phyloP scores from a whole-genome alignment of 1,139 yeast genomes.

The Kodamaea derodonti region DNA sequence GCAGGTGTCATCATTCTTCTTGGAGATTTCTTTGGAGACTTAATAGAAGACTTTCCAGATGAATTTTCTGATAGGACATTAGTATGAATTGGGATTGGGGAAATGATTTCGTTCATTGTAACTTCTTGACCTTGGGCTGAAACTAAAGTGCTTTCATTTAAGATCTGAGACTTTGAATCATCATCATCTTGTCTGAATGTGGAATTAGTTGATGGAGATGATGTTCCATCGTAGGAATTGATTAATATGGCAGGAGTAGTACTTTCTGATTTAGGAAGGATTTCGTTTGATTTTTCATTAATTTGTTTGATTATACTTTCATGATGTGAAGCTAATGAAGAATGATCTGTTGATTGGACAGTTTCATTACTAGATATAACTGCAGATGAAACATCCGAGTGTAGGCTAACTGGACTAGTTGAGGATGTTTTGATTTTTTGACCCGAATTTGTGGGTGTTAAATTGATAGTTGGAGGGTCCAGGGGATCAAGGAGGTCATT shows the following conservation, averaged over 20 bases:
- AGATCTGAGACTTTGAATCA: constrained; percentile 6
- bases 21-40: constrained; percentile 15
- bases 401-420: constrained; percentile 27
- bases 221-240: constrained; percentile 13
- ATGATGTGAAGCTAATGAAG: constrained; percentile 23
- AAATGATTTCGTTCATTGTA: background rate
- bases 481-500: background rate
- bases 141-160: constrained; percentile 4
- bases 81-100: background rate
- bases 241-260: constrained; percentile 23
- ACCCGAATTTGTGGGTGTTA: background rate
- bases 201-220: constrained; percentile 19
- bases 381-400: constrained; percentile 28
- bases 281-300: constrained; percentile 8
- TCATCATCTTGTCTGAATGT: constrained; percentile 17
- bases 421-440: constrained; percentile 10
- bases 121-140: background rate
- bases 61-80: background rate
- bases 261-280: constrained; percentile 1
- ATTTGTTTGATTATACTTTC: constrained; percentile 13
- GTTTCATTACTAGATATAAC: constrained; percentile 29
- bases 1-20: constrained; percentile 27
- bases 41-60: background rate
- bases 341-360: constrained; percentile 31
- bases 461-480: background rate